Evolutionary conservation across 208 protist genomes (phyloP), one percentile per base, ranked within the genome.

Genomic region (Acanthamoeba royreba): DNA sequence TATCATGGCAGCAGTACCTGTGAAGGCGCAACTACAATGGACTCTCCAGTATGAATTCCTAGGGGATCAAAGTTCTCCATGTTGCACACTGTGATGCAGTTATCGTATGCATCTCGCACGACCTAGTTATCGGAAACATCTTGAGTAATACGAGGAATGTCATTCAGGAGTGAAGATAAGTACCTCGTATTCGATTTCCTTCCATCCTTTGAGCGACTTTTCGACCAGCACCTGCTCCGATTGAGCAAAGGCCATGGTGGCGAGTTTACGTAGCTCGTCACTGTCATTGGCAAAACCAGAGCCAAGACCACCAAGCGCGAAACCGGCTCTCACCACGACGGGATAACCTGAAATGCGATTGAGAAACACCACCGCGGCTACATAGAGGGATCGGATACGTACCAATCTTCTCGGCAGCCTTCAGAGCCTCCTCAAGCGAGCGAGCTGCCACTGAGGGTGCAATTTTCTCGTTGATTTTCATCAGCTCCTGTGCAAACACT

Each of bases 51-150:
- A 97, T 99, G 99, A 94, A 99, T 98, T 49, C 99, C 99, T 93
- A 99, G 97, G 35, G 98, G 98, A 94, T 99, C 98, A 95, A 99
- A 99, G 97, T 99, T 99, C 96, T 99, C 99, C 99, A 99, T 99
- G 96, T 99, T 99, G 97, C 99, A 99, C 83, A 99, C 99, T 40
- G 99, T 99, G 92, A 99, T 99, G 97, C 99, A 99, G 97, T 99
- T 99, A 96, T 99, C 99, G 85, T 99, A 97, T 83, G 97, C 97
- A 94, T 99, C 99, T 91, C 98, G 97, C 43, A 99, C 98, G 61
- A 99, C 98, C 72, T 13, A 3, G 2, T n/a, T 1, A 4, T 58
- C 25, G 1, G 1, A 79, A 79, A 79, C 38, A 79, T 45, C 19
- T 79, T 79, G n/a, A 28, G 17, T 25, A 13, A 4, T 15, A 79